Evolutionary conservation across 2,329 filamentous ascomycete genomes (phyloP), one percentile per base, ranked within the genome.

Genomic region (Ceratocystis lukuohia): DNA sequence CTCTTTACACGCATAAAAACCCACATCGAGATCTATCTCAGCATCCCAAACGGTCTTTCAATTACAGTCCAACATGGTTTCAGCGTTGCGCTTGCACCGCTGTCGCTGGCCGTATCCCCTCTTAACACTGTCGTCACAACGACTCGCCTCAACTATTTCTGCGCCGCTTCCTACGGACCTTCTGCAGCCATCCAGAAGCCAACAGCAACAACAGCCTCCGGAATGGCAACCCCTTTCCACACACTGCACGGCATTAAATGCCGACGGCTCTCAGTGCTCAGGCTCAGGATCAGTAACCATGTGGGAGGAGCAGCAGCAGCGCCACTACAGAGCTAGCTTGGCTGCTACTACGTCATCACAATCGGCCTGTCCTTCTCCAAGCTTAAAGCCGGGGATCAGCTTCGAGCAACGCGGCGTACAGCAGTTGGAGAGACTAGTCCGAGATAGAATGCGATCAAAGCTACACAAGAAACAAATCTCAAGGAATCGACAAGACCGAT

Each of bases 381-480:
- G 4, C 28, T 30, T 25, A 30, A 59, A 33, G 37, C n/a, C 25
- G 3, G n/a, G 10, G 20, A 45, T 37, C 7, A 28, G 20, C 46
- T 62, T 66, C 33, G 66, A 65, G 20, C 66, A 65, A 46, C 30
- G 59, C 62, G 57, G 56, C 22, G 62, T 67, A 30, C 56, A 61
- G 50, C 30, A 48, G 10, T 22, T 63, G 20, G 65, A 69, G 65
- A 61, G 61, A 44, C 46, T 66, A 30, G 37, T 68, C 1, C 64
- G 62, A 28, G 65, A 68, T 12, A 59, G 56, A 15, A 44, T 25
- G 37, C 48, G 56, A 48, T 33, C 56, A 10, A 65, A 63, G 20
- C 50, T 68, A 17, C 61, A 46, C 28, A 57, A 53, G 57, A 67
- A 62, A 45, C 45, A 61, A 45, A 20, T 56, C n/a, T 15, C 3